phyloP scores from a whole-genome alignment of 768 basidiomycete genomes.

The Pulveroboletus sp. region DNA sequence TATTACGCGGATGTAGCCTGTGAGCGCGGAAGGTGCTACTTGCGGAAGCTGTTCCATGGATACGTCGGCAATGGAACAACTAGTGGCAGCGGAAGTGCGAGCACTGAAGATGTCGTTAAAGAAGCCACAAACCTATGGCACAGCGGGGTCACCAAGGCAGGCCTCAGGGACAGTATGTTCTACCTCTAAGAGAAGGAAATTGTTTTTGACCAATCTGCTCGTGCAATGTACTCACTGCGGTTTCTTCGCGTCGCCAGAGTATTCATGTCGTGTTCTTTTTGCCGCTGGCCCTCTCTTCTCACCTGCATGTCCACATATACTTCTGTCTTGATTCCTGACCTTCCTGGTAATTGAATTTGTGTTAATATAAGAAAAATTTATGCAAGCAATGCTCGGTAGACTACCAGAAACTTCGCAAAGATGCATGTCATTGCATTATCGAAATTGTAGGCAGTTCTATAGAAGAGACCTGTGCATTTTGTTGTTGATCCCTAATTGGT shows the following conservation, averaged over 20 bases:
- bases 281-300: not conserved
- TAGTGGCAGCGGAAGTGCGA: conserved; percentile 34
- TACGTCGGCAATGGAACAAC: conserved; percentile 20
- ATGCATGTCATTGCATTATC: not conserved
- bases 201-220: not conserved
- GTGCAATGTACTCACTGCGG: not conserved
- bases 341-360: too few species aligned
- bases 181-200: conserved; percentile 47
- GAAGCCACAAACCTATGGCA: conserved; percentile 59
- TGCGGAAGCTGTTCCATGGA: conserved; percentile 47
- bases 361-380: not conserved
- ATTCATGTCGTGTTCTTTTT: not conserved
- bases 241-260: not conserved
- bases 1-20: conserved; percentile 48
- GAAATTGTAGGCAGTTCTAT: conserved; percentile 9
- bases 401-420: not conserved
- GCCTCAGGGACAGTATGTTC: conserved; percentile 69
- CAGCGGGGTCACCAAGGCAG: conserved; percentile 44
- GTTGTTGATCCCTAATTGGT: conserved; percentile 13
- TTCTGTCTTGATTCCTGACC: not conserved
- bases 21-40: conserved; percentile 52
- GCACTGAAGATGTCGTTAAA: conserved; percentile 40
- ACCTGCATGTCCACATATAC: not conserved
- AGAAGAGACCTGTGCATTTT: not conserved
- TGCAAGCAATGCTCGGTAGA: not conserved